Evolutionary conservation across 768 basidiomycete genomes (phyloP).

Genomic region (Fomitopsis pulvina): DNA sequence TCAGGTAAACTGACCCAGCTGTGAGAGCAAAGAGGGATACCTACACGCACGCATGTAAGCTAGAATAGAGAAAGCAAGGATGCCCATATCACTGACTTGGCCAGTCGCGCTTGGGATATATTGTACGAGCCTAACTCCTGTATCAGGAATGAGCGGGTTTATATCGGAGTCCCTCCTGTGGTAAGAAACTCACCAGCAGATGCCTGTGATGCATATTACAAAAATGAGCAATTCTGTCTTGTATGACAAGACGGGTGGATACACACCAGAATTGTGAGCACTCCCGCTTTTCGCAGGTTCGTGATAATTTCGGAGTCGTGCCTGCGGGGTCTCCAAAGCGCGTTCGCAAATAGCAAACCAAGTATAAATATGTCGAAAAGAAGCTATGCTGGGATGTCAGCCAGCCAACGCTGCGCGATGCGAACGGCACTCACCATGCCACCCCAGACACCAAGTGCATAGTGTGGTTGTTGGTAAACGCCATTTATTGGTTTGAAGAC

Average conservation of each 20-base stretch:
- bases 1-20: not conserved
- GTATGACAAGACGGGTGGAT: not conserved
- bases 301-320: not conserved
- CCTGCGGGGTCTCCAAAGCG: not conserved
- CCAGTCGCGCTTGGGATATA: not conserved
- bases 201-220: too few species aligned
- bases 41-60: not conserved
- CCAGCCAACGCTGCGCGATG: not conserved
- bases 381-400: not conserved
- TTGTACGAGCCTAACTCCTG: not conserved
- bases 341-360: not conserved
- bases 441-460: not conserved
- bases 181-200: not conserved
- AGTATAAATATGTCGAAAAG: not conserved
- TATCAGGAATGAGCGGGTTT: not conserved
- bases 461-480: not conserved
- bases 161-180: not conserved
- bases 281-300: not conserved
- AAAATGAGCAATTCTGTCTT: not conserved
- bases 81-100: not conserved
- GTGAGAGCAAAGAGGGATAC: not conserved
- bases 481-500: not conserved
- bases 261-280: not conserved
- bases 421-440: not conserved
- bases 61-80: not conserved